A percentile compares a stretch with the other conserved stretches of the same genome.
Evolutionary conservation across 2,329 filamentous ascomycete genomes (phyloP).

Genomic region (Hirsutella minnesotensis): DNA sequence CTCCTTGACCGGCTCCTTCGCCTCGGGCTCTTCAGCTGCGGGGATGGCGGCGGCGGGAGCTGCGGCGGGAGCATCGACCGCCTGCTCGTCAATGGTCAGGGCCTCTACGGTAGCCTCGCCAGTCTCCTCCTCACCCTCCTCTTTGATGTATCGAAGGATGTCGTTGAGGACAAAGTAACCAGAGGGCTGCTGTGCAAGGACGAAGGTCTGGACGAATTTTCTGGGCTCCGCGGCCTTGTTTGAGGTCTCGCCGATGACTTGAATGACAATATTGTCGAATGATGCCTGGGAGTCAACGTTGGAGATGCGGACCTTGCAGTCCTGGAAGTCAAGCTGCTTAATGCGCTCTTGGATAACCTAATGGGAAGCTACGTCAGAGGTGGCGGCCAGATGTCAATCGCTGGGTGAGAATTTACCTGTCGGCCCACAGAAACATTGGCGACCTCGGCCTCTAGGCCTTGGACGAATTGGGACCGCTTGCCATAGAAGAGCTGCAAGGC

Average conservation of each 20-base stretch:
- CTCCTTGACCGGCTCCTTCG: constrained; percentile 29
- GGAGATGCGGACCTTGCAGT: constrained; percentile 95
- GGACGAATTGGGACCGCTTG: constrained; percentile 91
- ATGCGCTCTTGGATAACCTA: constrained; percentile 92
- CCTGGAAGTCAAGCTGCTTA: constrained; percentile 83
- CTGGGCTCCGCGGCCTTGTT: constrained; percentile 85
- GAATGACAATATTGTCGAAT: constrained; percentile 87
- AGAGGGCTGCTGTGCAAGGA: constrained; percentile 88
- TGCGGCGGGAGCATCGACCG: constrained; percentile 17
- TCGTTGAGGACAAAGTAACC: constrained; percentile 98
- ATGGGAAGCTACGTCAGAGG: constrained; percentile 5
- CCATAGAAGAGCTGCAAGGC: constrained; percentile 70
- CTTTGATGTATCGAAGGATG: constrained; percentile 87
- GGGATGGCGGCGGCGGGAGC: constrained; percentile 12
- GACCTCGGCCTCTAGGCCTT: constrained; percentile 80
- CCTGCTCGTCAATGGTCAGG: constrained; percentile 12
- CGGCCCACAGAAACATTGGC: constrained; percentile 78
- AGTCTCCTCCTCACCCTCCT: constrained; percentile 63
- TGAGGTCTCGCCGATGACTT: constrained; percentile 95
- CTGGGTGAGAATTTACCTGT: constrained; percentile 40
- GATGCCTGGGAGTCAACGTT: constrained; percentile 96
- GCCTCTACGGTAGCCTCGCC: constrained; percentile 22
- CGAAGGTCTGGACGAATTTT: constrained; percentile 97
- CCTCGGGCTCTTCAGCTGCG: constrained; percentile 15
- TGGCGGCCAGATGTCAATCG: not conserved